Conservation (phyloP, 805 yeast species). For the Wickerhamomyces chaumierensis region DNA sequence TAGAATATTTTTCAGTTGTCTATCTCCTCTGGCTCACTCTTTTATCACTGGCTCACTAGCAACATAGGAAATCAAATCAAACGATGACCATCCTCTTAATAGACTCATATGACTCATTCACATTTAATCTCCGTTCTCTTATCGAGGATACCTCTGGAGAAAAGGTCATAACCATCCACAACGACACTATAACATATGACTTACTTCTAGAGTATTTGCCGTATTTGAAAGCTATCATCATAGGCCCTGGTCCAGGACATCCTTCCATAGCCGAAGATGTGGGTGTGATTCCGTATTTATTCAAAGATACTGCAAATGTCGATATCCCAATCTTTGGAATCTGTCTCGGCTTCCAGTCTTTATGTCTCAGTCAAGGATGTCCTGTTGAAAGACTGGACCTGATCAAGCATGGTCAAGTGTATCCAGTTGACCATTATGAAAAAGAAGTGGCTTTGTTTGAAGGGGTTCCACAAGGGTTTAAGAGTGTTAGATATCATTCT, state of each 20-base stretch:
- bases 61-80: no score
- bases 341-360: constrained; percentile 84
- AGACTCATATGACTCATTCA: constrained; percentile 94
- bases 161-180: constrained; percentile 25
- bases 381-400: constrained; percentile 37
- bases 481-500: constrained; percentile 85
- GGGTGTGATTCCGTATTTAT: constrained; percentile 58
- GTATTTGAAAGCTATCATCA: constrained; percentile 59
- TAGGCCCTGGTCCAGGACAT: constrained; percentile 98
- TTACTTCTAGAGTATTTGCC: constrained; percentile 33
- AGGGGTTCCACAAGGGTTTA: constrained; percentile 32
- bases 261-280: constrained; percentile 56
- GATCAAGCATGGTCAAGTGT: constrained; percentile 82
- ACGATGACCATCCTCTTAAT: constrained; percentile 51
- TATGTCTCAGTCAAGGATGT: constrained; percentile 56
- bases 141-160: constrained; percentile 38
- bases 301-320: constrained; percentile 19
- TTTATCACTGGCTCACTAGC: no score
- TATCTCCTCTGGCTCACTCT: no score
- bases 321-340: constrained; percentile 73
- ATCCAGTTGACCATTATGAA: constrained; percentile 21
- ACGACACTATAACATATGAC: constrained; percentile 22
- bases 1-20: no score
- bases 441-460: constrained; percentile 29
- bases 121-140: constrained; percentile 64